Base-by-base conservation (phyloP, 768 basidiomycete species). In the Botryobasidium botryosum region DNA sequence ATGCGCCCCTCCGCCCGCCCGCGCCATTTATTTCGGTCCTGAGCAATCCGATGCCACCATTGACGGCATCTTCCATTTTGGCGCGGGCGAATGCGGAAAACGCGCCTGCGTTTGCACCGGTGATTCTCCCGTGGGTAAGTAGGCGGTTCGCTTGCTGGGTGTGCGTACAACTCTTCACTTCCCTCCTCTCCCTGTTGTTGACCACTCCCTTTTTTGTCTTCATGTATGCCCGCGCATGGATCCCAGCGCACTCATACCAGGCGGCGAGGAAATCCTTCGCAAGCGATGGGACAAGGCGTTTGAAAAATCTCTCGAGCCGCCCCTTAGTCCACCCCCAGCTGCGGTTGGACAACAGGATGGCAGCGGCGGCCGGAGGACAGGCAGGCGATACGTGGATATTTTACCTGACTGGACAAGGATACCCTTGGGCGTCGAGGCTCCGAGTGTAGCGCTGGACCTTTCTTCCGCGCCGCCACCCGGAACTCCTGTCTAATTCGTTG, bases 71-170 rank as follows among this genome's bases (percentile, higher is more conserved):
- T 8, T 67, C 71, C 5, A 64, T 70, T 29, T 62, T 72, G 37
- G 74, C 75, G 2, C 64, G 57, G 17, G 69, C 67, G 0, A 78
- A 77, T 50, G 77, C 75, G 1, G 90, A 88, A 2, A 80, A 75
- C 51, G 88, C 86, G 0, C 90, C 92, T 0, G 80, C 83, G 0
- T 96, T 91, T 62, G 64, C 77, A 3, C 81, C 88, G 1, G 74
- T 77, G 1, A 67, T 76, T 28, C 67, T 91, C 62, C 70, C 79
- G 0, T 99, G 92, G 92, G 76, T 99, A n/a, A n/a, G n/a, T n/a
- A 8, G 92, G 92, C 4, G 92, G 87, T 0, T 88, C 85, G 18
- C 57, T 97, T 17, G 86, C 90, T 2, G 92, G 90, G 80, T 87
- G 60, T 50, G 76, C 2, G 33, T 24, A 15, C 33, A 35, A 25